Percentiles rank a stretch among this genome's conserved stretches.
Evolutionary conservation across 805 yeast species (phyloP).

Genomic region (Candida boleticola): DNA sequence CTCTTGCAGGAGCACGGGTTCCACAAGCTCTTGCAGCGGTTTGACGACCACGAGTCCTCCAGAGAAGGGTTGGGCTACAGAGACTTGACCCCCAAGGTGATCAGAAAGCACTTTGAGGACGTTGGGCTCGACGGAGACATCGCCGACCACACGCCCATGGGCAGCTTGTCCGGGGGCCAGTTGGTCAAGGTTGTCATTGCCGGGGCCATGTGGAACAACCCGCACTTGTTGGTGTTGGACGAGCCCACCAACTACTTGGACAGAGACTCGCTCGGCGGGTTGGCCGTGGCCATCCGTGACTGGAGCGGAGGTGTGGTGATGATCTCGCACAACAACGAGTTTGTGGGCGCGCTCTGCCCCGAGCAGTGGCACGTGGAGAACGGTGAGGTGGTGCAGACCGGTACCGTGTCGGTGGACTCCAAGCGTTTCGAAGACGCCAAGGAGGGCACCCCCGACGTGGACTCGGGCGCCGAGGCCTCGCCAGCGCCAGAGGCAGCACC

Average conservation of each 20-base stretch:
- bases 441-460: slow-evolving; percentile 47
- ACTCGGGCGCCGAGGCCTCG: slow-evolving; percentile 26
- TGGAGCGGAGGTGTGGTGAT: slow-evolving; percentile 98
- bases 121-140: slow-evolving; percentile 97
- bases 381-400: slow-evolving; percentile 84
- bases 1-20: slow-evolving; percentile 63
- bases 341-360: slow-evolving; percentile 95
- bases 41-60: slow-evolving; percentile 49
- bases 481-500: slow-evolving; percentile 28
- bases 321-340: slow-evolving; percentile 97
- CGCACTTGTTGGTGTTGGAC: slow-evolving; percentile 91
- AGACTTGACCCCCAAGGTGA: slow-evolving; percentile 77
- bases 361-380: slow-evolving; percentile 98
- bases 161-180: slow-evolving; percentile 97
- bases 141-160: slow-evolving; percentile 97
- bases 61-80: slow-evolving; percentile 48
- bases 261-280: slow-evolving; percentile 96
- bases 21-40: slow-evolving; percentile 41
- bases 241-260: slow-evolving; percentile 98
- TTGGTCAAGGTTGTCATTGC: slow-evolving; percentile 97
- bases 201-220: slow-evolving; percentile 99
- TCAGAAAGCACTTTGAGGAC: slow-evolving; percentile 94
- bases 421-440: slow-evolving; percentile 78
- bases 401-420: slow-evolving; percentile 70
- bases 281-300: slow-evolving; percentile 96